A percentile compares a stretch with the other conserved stretches of the same genome.
Evolutionary conservation across 345 rosid genomes (phyloP).

Genomic region (Linum trigynum): DNA sequence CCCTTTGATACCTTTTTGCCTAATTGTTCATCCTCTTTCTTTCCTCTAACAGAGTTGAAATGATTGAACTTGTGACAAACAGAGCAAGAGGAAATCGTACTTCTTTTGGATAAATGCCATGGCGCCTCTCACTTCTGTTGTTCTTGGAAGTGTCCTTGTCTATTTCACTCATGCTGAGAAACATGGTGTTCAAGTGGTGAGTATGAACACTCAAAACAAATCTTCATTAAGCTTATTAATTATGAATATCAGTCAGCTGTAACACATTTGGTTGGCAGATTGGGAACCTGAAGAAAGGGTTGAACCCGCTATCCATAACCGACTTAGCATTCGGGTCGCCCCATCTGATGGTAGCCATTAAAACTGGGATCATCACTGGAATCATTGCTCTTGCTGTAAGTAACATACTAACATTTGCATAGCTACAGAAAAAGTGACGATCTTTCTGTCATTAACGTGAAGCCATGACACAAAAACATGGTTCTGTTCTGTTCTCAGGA

Average conservation of each 20-base stretch:
- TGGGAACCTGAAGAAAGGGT: conserved; percentile 4
- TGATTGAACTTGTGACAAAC: background rate
- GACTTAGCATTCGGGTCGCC: background rate
- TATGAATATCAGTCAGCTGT: background rate
- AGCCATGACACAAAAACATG: background rate
- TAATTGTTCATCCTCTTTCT: background rate
- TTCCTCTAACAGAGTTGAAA: background rate
- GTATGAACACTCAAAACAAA: background rate
- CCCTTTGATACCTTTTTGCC: background rate
- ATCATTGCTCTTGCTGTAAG: conserved; percentile 6
- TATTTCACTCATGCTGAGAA: conserved; percentile 25
- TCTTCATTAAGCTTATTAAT: background rate
- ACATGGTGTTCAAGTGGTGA: conserved; percentile 30
- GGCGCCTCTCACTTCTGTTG: conserved; percentile 39
- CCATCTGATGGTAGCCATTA: background rate
- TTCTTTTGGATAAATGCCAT: conserved; percentile 46
- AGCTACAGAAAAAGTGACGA: background rate
- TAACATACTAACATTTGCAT: background rate
- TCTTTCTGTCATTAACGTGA: background rate
- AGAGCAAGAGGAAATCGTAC: conserved; percentile 36
- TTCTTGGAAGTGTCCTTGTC: conserved; percentile 34
- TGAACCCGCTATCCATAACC: background rate
- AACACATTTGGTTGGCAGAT: background rate
- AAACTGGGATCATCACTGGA: background rate
- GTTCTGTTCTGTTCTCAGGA: conserved; percentile 18